Conservation (phyloP, 2,329 filamentous ascomycete species). For the Ustulina deusta region DNA sequence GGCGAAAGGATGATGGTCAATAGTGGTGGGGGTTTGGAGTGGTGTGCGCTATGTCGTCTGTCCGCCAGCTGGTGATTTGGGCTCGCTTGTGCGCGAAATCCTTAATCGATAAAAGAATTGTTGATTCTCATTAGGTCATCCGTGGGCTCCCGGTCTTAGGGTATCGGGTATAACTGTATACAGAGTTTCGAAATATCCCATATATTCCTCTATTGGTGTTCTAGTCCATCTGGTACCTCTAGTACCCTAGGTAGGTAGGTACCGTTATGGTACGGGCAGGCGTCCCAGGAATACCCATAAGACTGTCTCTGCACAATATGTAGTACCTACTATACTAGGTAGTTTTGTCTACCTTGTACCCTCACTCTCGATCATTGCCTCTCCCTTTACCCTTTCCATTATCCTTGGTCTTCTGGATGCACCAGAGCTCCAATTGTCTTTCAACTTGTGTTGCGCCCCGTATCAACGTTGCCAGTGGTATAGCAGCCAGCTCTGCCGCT, state of each 20-base stretch:
- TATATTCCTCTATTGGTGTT: not conserved
- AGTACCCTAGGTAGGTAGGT: not conserved
- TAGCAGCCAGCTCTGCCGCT: constrained; percentile 55
- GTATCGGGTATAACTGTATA: constrained; percentile 1
- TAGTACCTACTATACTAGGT: too few relatives aligned
- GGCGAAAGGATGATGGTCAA: constrained; percentile 35
- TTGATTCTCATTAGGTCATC: not conserved
- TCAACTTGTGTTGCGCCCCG: constrained; percentile 55
- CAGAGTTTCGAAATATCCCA: not conserved
- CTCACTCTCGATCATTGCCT: constrained; percentile 33
- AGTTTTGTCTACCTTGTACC: too few relatives aligned
- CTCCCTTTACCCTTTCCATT: constrained; percentile 45
- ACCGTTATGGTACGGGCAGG: too few relatives aligned
- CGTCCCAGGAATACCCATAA: too few relatives aligned
- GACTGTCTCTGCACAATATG: too few relatives aligned
- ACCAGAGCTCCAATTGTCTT: constrained; percentile 53
- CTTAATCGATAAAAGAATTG: constrained; percentile 36
- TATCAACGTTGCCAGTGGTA: constrained; percentile 53
- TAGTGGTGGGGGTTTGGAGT: constrained; percentile 39
- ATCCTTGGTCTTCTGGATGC: constrained; percentile 44
- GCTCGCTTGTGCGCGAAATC: constrained; percentile 36
- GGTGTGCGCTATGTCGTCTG: constrained; percentile 38
- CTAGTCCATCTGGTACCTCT: not conserved
- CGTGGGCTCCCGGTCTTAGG: not conserved
- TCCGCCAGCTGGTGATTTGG: constrained; percentile 26